These are phyloP conservation scores for Fusarium penzigii DNA, from an alignment of 2,329 filamentous ascomycete genomes.

Conservation along the genomic window DNA sequence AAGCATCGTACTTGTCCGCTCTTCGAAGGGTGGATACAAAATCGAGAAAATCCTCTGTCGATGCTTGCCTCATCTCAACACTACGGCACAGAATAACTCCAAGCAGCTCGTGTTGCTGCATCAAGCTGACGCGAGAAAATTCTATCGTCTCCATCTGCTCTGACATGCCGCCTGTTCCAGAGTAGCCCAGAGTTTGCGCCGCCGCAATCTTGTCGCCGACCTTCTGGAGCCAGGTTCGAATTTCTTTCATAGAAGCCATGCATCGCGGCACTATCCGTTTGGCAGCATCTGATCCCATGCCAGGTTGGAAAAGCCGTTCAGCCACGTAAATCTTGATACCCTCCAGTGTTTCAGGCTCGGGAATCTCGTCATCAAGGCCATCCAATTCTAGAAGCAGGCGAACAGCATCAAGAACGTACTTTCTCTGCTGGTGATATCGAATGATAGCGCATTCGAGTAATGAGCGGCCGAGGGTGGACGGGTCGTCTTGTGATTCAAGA, in stretches of 20 bases:
- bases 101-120: slow-evolving; percentile 87
- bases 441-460: slow-evolving; percentile 80
- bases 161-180: slow-evolving; percentile 48
- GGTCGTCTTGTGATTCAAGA: slow-evolving; percentile 70
- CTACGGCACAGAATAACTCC: slow-evolving; percentile 78
- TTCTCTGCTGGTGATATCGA: slow-evolving; percentile 82
- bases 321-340: slow-evolving; percentile 38
- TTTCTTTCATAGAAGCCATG: slow-evolving; percentile 71
- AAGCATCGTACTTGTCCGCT: slow-evolving; percentile 73
- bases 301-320: slow-evolving; percentile 34
- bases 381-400: slow-evolving; percentile 75
- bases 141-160: slow-evolving; percentile 78
- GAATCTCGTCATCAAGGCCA: slow-evolving; percentile 54
- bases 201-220: slow-evolving; percentile 77
- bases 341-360: slow-evolving; percentile 37
- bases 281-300: slow-evolving; percentile 39
- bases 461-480: slow-evolving; percentile 68
- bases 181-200: slow-evolving; percentile 71
- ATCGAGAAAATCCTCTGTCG: slow-evolving; percentile 69
- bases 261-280: slow-evolving; percentile 73
- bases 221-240: slow-evolving; percentile 75
- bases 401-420: slow-evolving; percentile 80
- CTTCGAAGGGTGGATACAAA: slow-evolving; percentile 70
- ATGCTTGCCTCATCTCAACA: slow-evolving; percentile 73
- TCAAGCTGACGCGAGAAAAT: slow-evolving; percentile 76